Conservation (phyloP, 139 green algal genomes). For the Yamagishiella unicocca region DNA sequence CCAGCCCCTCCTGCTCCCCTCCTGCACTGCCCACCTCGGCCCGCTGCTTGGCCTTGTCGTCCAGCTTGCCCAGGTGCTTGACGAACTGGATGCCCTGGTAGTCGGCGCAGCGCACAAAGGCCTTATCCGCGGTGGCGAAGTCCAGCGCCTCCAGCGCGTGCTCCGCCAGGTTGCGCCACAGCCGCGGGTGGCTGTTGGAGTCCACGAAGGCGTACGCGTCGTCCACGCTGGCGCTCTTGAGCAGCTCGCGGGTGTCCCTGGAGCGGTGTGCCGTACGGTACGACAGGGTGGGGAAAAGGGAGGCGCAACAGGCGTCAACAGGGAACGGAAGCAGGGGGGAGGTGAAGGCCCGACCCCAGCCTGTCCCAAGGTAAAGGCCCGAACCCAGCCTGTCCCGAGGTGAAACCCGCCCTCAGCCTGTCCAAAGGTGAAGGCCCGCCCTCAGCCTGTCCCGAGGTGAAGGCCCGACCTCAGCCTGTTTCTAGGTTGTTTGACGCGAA, state of each 20-base stretch:
- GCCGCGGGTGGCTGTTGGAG: conserved; percentile 72
- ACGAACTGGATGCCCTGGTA: conserved; percentile 85
- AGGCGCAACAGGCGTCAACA: neutral
- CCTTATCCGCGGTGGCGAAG: conserved; percentile 83
- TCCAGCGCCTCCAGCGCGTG: conserved; percentile 78
- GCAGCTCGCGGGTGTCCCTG: conserved; percentile 75
- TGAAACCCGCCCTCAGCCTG: too few relatives aligned
- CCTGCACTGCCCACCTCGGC: conserved; percentile 70
- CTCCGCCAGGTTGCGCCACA: conserved; percentile 88
- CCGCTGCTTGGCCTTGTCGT: conserved; percentile 76
- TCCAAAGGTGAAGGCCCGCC: too few relatives aligned
- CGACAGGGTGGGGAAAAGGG: neutral
- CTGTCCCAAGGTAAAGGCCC: too few relatives aligned
- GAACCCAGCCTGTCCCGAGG: too few relatives aligned
- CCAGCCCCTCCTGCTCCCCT: neutral
- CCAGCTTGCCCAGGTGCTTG: conserved; percentile 79
- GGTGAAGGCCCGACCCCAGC: too few relatives aligned
- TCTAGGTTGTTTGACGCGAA: too few relatives aligned
- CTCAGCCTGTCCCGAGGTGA: too few relatives aligned
- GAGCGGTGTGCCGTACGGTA: neutral
- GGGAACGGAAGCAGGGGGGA: neutral
- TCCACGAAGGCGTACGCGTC: conserved; percentile 82
- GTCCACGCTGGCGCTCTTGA: conserved; percentile 65
- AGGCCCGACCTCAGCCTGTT: too few relatives aligned
- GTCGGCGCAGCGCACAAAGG: conserved; percentile 74